phyloP scores from a whole-genome alignment of 805 yeast genomes.

The Kuraishia molischiana region DNA sequence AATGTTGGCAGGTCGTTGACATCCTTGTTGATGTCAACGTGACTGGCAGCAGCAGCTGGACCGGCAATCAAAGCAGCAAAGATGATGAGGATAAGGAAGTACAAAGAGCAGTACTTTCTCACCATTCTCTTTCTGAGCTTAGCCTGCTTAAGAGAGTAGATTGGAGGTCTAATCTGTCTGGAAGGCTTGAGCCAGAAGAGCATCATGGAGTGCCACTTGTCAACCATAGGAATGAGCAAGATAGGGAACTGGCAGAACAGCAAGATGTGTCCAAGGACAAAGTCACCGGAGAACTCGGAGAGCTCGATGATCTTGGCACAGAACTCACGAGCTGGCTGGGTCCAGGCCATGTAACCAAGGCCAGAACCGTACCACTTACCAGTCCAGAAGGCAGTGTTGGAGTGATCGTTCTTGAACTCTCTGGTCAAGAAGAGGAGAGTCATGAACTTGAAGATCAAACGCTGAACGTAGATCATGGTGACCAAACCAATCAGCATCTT shows the following conservation, averaged over 20 bases:
- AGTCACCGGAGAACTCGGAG: slow-evolving; percentile 96
- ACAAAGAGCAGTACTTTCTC: slow-evolving; percentile 79
- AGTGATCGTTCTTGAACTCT: slow-evolving; percentile 91
- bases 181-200: slow-evolving; percentile 98
- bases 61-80: slow-evolving; percentile 77
- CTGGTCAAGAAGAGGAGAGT: slow-evolving; percentile 75
- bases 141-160: slow-evolving; percentile 92
- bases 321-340: slow-evolving; percentile 95
- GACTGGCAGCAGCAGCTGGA: slow-evolving; percentile 77
- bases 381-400: slow-evolving; percentile 99
- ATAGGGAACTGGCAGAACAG: slow-evolving; percentile 86
- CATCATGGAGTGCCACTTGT: slow-evolving; percentile 97
- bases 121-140: slow-evolving; percentile 97
- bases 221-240: slow-evolving; percentile 75
- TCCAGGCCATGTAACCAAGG: slow-evolving; percentile 86
- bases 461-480: slow-evolving; percentile 79
- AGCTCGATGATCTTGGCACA: slow-evolving; percentile 88
- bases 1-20: slow-evolving; percentile 20
- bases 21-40: slow-evolving; percentile 27
- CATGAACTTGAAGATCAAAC: slow-evolving; percentile 77
- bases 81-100: slow-evolving; percentile 56
- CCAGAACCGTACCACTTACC: slow-evolving; percentile 98
- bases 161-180: slow-evolving; percentile 96
- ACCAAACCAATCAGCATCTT: slow-evolving; percentile 82
- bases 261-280: slow-evolving; percentile 82